Evolutionary conservation across 768 basidiomycete genomes (phyloP).

Genomic region (Suillus sp.): DNA sequence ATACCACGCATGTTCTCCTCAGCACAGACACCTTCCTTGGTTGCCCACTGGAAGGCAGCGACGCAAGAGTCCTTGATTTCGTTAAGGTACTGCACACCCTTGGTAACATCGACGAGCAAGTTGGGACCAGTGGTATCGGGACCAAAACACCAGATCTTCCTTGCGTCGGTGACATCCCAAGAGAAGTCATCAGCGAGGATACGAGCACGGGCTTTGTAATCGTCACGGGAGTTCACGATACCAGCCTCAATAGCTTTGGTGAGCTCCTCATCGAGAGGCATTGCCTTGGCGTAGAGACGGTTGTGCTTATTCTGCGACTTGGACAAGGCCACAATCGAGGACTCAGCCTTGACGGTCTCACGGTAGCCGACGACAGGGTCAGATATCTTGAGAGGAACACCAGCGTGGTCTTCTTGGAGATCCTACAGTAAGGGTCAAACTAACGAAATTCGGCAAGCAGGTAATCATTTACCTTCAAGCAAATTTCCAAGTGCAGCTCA

Average conservation of each 20-base stretch:
- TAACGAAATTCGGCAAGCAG: neutral
- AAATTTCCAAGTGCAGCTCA: conserved; percentile 99
- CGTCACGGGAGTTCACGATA: conserved; percentile 86
- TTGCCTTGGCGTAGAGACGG: conserved; percentile 91
- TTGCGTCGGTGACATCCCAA: conserved; percentile 99
- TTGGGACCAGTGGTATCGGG: conserved; percentile 98
- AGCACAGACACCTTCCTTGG: conserved; percentile 94
- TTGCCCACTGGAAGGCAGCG: conserved; percentile 99
- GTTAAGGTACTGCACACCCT: conserved; percentile 98
- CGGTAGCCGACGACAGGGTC: conserved; percentile 97
- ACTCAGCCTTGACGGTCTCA: conserved; percentile 97
- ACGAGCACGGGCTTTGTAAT: conserved; percentile 96
- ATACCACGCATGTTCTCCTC: conserved; percentile 99
- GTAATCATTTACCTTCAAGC: conserved; percentile 74
- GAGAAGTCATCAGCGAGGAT: conserved; percentile 93
- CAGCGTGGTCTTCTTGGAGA: conserved; percentile 99
- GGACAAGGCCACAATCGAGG: conserved; percentile 92
- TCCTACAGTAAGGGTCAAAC: conserved; percentile 53
- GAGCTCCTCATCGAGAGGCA: conserved; percentile 93
- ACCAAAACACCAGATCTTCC: conserved; percentile 99
- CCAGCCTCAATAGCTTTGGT: conserved; percentile 91
- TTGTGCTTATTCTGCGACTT: conserved; percentile 99
- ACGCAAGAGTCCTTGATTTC: conserved; percentile 99
- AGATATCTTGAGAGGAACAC: conserved; percentile 97
- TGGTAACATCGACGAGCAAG: conserved; percentile 95